Percentiles rank a stretch among this genome's conserved stretches.
phyloP scores from a whole-genome alignment of 2,329 filamentous ascomycete species.

The Dactylonectria estremocensis region DNA sequence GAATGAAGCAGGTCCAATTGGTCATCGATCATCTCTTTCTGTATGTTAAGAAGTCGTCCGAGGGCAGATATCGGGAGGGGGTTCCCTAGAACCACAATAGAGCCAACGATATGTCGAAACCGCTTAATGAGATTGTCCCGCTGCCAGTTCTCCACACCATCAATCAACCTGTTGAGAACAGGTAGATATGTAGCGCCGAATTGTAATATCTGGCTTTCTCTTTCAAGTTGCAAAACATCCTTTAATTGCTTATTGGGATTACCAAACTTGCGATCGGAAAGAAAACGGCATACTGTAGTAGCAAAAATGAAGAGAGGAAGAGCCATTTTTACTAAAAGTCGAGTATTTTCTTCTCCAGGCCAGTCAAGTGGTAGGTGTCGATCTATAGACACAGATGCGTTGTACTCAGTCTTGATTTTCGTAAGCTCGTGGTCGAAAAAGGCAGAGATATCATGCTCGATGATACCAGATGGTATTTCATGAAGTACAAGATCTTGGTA shows the following conservation, averaged over 20 bases:
- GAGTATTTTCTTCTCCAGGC: constrained; percentile 9
- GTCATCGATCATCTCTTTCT: constrained; percentile 28
- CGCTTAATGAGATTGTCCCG: background rate
- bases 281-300: constrained; percentile 51
- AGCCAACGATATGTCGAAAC: background rate
- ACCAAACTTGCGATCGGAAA: constrained; percentile 37
- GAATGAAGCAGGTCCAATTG: constrained; percentile 38
- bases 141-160: background rate
- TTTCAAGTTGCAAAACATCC: constrained; percentile 40
- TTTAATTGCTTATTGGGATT: constrained; percentile 42
- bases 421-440: constrained; percentile 52
- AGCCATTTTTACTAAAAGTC: constrained; percentile 46
- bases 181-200: constrained; percentile 39
- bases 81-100: background rate
- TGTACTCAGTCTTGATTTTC: constrained; percentile 48
- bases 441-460: constrained; percentile 56
- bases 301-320: constrained; percentile 56
- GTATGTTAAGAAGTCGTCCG: constrained; percentile 39
- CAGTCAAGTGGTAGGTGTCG: constrained; percentile 18
- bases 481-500: constrained; percentile 53
- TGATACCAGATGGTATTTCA: constrained; percentile 47
- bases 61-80: constrained; percentile 41
- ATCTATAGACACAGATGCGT: constrained; percentile 5
- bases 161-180: constrained; percentile 26
- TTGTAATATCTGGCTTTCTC: constrained; percentile 15